Evolutionary conservation across 2,329 filamentous ascomycete species (phyloP), one percentile per base, ranked within the genome.

Genomic region (Cytospora piceae): DNA sequence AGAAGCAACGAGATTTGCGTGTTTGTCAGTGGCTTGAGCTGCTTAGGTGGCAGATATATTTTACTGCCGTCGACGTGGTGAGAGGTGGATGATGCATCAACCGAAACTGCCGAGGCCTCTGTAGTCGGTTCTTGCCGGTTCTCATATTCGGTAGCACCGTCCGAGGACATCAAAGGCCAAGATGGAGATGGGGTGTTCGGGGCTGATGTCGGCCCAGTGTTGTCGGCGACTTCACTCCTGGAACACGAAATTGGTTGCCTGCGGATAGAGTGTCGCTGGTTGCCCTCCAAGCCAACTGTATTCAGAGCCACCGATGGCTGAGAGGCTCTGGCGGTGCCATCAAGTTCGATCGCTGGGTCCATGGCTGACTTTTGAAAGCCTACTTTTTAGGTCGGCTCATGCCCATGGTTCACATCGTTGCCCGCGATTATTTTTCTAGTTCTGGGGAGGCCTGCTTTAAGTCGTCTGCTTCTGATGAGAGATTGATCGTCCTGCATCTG

Each of bases 21-120:
- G 42, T 63, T 63, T 3, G 27, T 52, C 8, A 63, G 15, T 12
- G 61, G 61, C 22, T 22, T 52, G 31, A 63, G 61, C 29, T 53
- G 20, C 22, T 11, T 57, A 1, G 61, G 61, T n/a, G 53, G 53
- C 12, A 63, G 22, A 1, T 52, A 46, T 24, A 22, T 34, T 17
- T 29, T 5, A 55, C 22, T 46, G 17, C 37, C 39, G 17, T n/a
- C 42, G 8, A 14, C 8, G 52, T 32, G 32, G 24, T 55, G 24
- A 4, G 39, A 17, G 17, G 14, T 49, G 29, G 24, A 20, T 29
- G 24, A 20, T 29, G 39, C 15, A 32, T 52, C 54, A 6, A 52
- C 53, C 7, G 29, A 22, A 1, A 4, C 14, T 27, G 31, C 52
- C 39, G 17, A 20, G 39, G 31, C 17, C 22, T 51, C 53, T 24